Percentiles rank a stretch among this genome's conserved stretches.
phyloP scores from a whole-genome alignment of 306 rosid genomes.

The Myrica gale region DNA sequence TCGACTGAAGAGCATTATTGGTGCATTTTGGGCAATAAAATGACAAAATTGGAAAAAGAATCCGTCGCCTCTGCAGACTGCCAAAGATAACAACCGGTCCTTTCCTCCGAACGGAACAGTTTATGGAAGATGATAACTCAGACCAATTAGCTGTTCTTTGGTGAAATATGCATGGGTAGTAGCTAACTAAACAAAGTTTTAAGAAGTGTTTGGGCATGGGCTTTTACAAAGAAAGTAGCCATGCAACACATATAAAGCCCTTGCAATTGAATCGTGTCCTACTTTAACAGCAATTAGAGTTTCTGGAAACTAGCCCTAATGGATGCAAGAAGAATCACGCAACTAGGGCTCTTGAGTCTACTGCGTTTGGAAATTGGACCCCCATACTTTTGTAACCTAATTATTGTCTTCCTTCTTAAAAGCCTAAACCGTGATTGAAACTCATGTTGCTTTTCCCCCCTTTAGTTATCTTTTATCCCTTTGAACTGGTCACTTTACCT shows the following conservation, averaged over 20 bases:
- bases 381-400: slow-evolving; percentile 32
- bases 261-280: not conserved
- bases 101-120: not conserved
- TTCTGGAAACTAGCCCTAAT: not conserved
- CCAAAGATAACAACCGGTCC: not conserved
- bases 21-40: too few species aligned
- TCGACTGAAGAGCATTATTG: too few species aligned
- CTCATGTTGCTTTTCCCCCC: slow-evolving; percentile 32
- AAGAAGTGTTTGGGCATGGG: too few species aligned
- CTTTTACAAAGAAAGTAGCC: too few species aligned
- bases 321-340: not conserved
- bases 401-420: slow-evolving; percentile 50
- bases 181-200: too few species aligned
- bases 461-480: slow-evolving; percentile 32
- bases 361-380: slow-evolving; percentile 28
- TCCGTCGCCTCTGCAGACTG: not conserved
- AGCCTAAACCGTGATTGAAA: slow-evolving; percentile 54
- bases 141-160: not conserved
- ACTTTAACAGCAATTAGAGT: slow-evolving; percentile 48
- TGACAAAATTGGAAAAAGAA: not conserved
- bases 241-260: too few species aligned
- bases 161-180: too few species aligned
- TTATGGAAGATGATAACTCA: not conserved
- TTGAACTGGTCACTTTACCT: slow-evolving; percentile 45
- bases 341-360: not conserved